Evolutionary conservation across 306 rosid genomes (phyloP), one percentile per base, ranked within the genome.

Genomic region (Vigna radiata): DNA sequence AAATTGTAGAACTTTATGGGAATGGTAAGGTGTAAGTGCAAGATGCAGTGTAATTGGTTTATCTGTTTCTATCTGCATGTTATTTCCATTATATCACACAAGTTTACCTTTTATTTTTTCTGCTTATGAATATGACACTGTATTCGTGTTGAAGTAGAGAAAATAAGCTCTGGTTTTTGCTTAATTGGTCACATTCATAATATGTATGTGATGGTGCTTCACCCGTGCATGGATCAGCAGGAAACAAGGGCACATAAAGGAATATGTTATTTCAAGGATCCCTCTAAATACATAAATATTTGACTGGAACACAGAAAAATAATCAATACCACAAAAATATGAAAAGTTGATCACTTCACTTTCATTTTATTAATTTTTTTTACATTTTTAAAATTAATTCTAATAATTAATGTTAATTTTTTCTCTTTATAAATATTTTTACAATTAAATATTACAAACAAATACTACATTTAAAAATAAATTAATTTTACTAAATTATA

Each of bases 121-220:
- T 27, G 33, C 8, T 60, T 52, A 19, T 15, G 36, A 46, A 3
- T 53, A 47, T 63, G 12, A 19, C 58, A 58, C 79, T 82, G 67
- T 16, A 69, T 61, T 49, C 37, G 31, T 44, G 50, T 54, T 16
- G 18, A 21, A 27, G 7, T 8, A 0, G 7, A 23, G 23, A 56
- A n/a, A 70, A 56, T 54, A 7, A 37, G 48, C 49, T 72, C 68
- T 54, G 56, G 9, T 83, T 65, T 68, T 67, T 14, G 79, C 70
- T 23, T 12, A 64, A 9, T 11, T 21, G 63, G n/a, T 10, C 66
- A 72, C 12, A 44, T 56, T 72, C 65, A 15, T 10, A 3, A 29
- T 16, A 39, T 66, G 13, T 58, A 58, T 83, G 25, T 52, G 19
- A 12, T 58, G 58, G 36, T 60, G 53, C 49, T 55, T 65, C n/a